Conservation (phyloP, 1,139 yeast species). For the Geotrichum bryndzae region DNA sequence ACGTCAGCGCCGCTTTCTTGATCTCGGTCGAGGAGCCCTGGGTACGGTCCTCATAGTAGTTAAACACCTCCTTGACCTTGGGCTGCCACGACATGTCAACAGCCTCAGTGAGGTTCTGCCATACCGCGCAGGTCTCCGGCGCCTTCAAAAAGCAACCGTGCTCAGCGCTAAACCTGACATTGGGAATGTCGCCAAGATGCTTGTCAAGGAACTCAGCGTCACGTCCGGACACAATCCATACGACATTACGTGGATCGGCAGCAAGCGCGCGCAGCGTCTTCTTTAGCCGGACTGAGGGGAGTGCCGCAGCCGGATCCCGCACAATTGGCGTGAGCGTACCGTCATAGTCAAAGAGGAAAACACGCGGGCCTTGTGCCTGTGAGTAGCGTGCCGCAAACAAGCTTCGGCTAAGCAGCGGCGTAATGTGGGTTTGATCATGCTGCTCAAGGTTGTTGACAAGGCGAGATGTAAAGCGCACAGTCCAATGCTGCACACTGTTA, state of each 20-base stretch:
- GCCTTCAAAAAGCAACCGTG: conserved; percentile 92
- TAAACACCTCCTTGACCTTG: conserved; percentile 70
- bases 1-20: conserved; percentile 87
- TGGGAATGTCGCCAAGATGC: conserved; percentile 66
- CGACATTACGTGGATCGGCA: conserved; percentile 71
- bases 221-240: conserved; percentile 94
- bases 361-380: conserved; percentile 50
- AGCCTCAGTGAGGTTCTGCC: conserved; percentile 78
- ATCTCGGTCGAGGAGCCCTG: conserved; percentile 84
- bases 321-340: conserved; percentile 96
- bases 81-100: conserved; percentile 92
- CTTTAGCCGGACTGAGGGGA: conserved; percentile 72
- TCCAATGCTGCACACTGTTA: conserved; percentile 79
- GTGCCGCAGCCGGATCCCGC: conserved; percentile 92
- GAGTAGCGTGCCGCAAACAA: conserved; percentile 52
- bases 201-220: conserved; percentile 82
- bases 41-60: conserved; percentile 71
- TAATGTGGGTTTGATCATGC: conserved; percentile 46
- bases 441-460: conserved; percentile 46
- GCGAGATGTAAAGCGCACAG: conserved; percentile 51
- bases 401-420: conserved; percentile 75
- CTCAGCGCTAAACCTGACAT: conserved; percentile 83
- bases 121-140: conserved; percentile 46
- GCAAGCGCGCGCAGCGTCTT: conserved; percentile 54
- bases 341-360: conserved; percentile 89